Evolutionary conservation across 2,329 filamentous ascomycete genomes (phyloP), one percentile per base, ranked within the genome.

Genomic region (Thermothelomyces thermophilus): DNA sequence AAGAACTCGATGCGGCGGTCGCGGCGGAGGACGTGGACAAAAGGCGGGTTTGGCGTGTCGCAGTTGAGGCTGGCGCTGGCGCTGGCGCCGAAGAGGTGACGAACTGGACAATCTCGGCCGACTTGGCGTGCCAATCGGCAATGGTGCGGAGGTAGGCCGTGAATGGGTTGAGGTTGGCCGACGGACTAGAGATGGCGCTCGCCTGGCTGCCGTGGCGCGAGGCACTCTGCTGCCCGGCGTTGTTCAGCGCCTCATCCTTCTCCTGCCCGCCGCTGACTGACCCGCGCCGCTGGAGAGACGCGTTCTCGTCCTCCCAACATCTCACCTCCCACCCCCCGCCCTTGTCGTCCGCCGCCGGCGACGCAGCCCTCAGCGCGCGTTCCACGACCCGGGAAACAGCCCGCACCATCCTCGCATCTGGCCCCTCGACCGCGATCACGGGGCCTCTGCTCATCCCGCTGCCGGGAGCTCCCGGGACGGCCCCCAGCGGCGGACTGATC

Each of bases 401-500:
- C 1, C 70, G 65, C 9, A 79, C 62, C 19, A 78, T 58, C n/a
- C 62, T 60, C 6, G 64, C 56, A 50, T 84, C 78, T 16, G 84
- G 75, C 1, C 90, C 90, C 66, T 97, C 91, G 24, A 97, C 72
- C 0, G 87, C 85, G 54, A 97, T 83, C 33, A 96, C 78, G 0
- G 86, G 80, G 0, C 91, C 90, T n/a, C 90, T 79, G 6, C 10
- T 13, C 20, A 13, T 13, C 16, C 36, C 16, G 8, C 4, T 16
- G 6, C 41, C 16, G 14, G 4, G 14, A 6, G 73, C 33, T 11
- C 13, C 70, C 3, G 61, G 56, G 3, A 58, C 60, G 14, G 69
- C 58, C 5, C 70, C 68, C 13, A 87, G 71, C 0, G 87, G 82
- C 20, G 84, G 86, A 40, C 85, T 85, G 56, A 96, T 88, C 54